Base-by-base conservation (phyloP, 2,329 filamentous ascomycete genomes). In the Rutstroemia sydowiana region DNA sequence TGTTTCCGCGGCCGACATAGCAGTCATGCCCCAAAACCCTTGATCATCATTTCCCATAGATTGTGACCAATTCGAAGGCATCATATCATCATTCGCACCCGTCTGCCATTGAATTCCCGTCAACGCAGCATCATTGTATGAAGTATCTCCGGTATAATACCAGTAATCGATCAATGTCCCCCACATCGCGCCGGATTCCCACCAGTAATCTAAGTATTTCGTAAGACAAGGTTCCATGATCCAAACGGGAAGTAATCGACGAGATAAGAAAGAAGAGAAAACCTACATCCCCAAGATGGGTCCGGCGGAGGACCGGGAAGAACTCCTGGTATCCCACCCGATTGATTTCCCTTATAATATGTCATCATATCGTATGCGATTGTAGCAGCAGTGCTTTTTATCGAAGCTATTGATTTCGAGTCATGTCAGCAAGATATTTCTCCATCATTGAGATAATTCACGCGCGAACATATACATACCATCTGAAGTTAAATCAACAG, bases 11-110 rank as follows among this genome's bases (percentile, higher is more conserved):
- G 88, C 88, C 9, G 79, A 78, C 75, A 95, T 86, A 55, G 84
- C 86, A 1, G 88, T 81, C 73, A 93, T 77, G n/a, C 79, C 87
- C 88, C 88, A 95, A 69, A 93, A 92, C 5, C 86, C 65, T 56
- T 68, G 65, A 60, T 68, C 65, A 55, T 68, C 65, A 45, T 68
- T 68, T 10, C 65, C 65, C 61, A 67, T 65, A n/a, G 60, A 62
- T 50, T 64, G 60, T 13, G 61, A 62, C 62, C 66, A 66, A 55
- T 75, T 75, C 8, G 67, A 61, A 2, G 81, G 79, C 72, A 82
- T 81, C 66, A 76, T 83, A 60, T 82, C 74, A 36, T 74, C 64
- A 60, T 78, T 68, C 10, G 70, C 67, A 40, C 79, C 81, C 47
- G 77, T 74, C 65, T 84, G 81, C 63, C 74, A 76, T 61, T 80